Conservation (phyloP, 2,329 filamentous ascomycete genomes). For the Scytalidium sp. region DNA sequence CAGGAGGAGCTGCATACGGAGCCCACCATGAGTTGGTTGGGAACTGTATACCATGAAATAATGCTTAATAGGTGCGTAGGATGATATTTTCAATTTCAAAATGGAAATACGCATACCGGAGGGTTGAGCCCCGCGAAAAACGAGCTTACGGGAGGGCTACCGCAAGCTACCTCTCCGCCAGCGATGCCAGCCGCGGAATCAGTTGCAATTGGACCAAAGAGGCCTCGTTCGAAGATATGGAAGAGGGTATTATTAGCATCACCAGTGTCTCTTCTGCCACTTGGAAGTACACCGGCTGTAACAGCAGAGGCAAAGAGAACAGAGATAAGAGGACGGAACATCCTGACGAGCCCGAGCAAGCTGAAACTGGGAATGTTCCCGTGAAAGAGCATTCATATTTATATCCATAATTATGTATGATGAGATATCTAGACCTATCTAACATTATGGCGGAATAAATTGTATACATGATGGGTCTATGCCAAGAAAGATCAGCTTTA, state of each 20-base stretch:
- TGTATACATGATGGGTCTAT: too few species aligned
- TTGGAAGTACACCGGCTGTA: not conserved
- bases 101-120: conserved; percentile 13
- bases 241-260: not conserved
- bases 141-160: conserved; percentile 13
- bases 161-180: conserved; percentile 14
- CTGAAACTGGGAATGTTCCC: conserved; percentile 1
- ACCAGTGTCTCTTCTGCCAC: not conserved
- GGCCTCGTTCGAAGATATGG: conserved; percentile 6
- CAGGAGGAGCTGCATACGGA: conserved; percentile 18
- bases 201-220: conserved; percentile 18
- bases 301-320: conserved; percentile 1
- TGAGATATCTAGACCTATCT: not conserved
- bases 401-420: too few species aligned
- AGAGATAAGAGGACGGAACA: conserved; percentile 1
- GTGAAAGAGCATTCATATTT: too few species aligned
- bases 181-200: conserved; percentile 13
- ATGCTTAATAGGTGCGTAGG: not conserved
- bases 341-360: not conserved
- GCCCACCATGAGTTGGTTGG: conserved; percentile 24
- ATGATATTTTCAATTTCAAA: conserved; percentile 1
- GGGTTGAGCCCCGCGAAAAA: conserved; percentile 22
- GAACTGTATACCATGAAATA: conserved; percentile 9
- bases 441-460: too few species aligned
- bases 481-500: too few species aligned